phyloP scores from a whole-genome alignment of 208 protist species.

The Acanthamoeba castellanii region DNA sequence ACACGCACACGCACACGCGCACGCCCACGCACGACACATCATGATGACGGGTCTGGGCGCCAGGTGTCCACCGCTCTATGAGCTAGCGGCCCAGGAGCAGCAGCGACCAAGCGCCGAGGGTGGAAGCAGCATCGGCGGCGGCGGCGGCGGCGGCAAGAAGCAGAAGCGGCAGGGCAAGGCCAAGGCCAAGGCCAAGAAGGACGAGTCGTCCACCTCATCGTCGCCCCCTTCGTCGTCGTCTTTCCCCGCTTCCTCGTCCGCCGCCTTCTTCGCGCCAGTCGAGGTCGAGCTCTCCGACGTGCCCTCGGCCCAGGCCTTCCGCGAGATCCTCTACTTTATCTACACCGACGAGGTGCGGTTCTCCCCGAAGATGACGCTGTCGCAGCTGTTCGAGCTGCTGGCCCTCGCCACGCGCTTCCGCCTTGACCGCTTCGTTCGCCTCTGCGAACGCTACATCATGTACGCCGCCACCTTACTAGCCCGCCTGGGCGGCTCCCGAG shows the following conservation, averaged over 20 bases:
- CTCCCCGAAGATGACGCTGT: background rate
- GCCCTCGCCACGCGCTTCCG: background rate
- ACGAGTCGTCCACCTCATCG: background rate
- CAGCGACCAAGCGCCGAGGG: background rate
- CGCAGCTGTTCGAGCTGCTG: background rate
- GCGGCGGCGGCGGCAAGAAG: background rate
- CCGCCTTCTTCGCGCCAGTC: background rate
- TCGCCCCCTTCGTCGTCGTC: background rate
- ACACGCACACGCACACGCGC: background rate
- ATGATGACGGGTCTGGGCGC: no score
- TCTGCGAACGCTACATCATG: conserved; percentile 38
- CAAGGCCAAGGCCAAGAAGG: background rate
- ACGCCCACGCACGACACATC: background rate
- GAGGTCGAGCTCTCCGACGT: conserved; percentile 7
- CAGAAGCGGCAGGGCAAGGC: background rate
- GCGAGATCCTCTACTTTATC: background rate
- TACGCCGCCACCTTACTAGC: background rate
- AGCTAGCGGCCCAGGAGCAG: background rate
- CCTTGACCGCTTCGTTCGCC: background rate
- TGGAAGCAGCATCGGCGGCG: background rate
- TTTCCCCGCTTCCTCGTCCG: no score
- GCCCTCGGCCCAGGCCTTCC: background rate
- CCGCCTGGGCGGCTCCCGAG: no score
- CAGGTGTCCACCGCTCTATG: background rate
- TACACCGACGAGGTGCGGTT: background rate